Conservation (phyloP, 768 basidiomycete genomes). For the Ramaria sp. region DNA sequence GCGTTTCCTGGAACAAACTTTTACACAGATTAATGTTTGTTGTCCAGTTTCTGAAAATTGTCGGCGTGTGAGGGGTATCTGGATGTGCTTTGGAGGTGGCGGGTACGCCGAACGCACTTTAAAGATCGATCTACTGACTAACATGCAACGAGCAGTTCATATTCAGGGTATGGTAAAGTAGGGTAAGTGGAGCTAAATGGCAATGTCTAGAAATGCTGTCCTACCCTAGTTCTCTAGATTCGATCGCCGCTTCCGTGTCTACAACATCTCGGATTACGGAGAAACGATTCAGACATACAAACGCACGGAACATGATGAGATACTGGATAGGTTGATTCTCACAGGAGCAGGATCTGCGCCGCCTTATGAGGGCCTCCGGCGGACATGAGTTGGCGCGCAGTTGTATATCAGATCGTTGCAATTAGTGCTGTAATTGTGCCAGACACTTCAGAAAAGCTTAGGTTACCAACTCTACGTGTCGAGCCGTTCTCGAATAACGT, state of each 20-base stretch:
- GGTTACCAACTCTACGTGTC: too few relatives aligned
- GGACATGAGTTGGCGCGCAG: neutral
- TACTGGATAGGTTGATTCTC: constrained; percentile 54
- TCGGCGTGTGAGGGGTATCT: constrained; percentile 71
- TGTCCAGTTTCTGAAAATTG: constrained; percentile 77
- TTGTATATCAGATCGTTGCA: neutral
- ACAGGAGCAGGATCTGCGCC: constrained; percentile 34
- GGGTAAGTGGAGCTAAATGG: constrained; percentile 36
- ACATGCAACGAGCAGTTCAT: constrained; percentile 41
- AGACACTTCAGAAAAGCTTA: too few relatives aligned
- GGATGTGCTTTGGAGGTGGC: constrained; percentile 87
- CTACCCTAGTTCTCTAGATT: constrained; percentile 37
- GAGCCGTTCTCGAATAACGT: too few relatives aligned
- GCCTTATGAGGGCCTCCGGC: constrained; percentile 1
- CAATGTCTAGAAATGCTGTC: neutral
- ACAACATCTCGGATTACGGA: constrained; percentile 78
- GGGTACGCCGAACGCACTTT: constrained; percentile 33
- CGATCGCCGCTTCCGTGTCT: constrained; percentile 85
- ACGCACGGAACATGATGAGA: constrained; percentile 57
- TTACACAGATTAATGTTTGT: constrained; percentile 11
- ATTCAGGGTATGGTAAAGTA: constrained; percentile 69
- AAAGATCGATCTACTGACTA: constrained; percentile 7
- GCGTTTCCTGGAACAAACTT: constrained; percentile 17
- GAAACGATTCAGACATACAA: constrained; percentile 90
- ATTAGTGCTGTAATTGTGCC: neutral